Evolutionary conservation across 179 eudicot genomes (phyloP).

Genomic region (Monotropa hypopitys): DNA sequence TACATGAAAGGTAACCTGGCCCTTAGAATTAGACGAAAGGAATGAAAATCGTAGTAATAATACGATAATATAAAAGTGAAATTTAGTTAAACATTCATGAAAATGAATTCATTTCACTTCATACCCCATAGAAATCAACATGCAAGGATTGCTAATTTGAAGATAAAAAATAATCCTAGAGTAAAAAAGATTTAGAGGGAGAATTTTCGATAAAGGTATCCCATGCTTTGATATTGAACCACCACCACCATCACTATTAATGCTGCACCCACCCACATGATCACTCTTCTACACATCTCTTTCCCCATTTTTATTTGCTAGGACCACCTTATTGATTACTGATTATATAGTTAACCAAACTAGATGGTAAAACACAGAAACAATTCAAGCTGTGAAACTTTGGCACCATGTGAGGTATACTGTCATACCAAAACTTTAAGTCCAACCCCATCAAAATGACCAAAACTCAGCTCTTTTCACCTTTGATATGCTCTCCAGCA

Average conservation of each 20-base stretch:
- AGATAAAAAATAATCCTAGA: neutral
- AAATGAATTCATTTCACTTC: too few species aligned
- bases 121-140: neutral
- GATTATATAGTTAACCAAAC: neutral
- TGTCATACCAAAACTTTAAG: conserved; percentile 8
- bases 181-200: neutral
- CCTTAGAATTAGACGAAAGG: too few species aligned
- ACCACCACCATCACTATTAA: neutral
- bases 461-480: conserved; percentile 62
- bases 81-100: too few species aligned
- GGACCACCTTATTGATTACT: neutral
- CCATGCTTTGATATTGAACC: neutral
- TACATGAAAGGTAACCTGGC: too few species aligned
- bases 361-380: neutral
- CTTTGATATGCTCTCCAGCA: conserved; percentile 69
- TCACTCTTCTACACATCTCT: neutral
- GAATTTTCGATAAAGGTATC: neutral
- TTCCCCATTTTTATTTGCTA: neutral
- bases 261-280: conserved; percentile 9
- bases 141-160: neutral
- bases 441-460: conserved; percentile 8
- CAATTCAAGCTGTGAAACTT: neutral
- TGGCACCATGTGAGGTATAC: conserved; percentile 5
- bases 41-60: too few species aligned
- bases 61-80: too few species aligned